These are phyloP conservation scores for Saururus chinensis DNA, from an alignment of 164 flowering plant species.

Conservation along the genomic window DNA sequence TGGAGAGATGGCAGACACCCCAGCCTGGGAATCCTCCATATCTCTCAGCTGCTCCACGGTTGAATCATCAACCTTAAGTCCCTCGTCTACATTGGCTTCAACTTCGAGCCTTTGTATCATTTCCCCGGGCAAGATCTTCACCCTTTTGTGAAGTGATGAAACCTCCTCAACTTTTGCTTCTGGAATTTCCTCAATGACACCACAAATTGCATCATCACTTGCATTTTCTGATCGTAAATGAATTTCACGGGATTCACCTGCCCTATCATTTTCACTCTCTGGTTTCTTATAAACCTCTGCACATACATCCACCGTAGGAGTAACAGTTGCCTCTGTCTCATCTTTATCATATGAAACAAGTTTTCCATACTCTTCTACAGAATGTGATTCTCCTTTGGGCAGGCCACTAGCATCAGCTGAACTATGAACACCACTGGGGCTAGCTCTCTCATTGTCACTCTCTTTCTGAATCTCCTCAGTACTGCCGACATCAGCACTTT, in stretches of 20 bases:
- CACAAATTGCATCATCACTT: neutral
- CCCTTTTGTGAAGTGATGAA: too few species aligned
- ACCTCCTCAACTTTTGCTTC: neutral
- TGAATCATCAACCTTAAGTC: neutral
- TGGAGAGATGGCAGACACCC: neutral
- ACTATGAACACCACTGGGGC: neutral
- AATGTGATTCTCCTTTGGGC: neutral
- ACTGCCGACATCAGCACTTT: neutral
- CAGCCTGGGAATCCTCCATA: neutral
- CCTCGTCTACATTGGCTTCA: neutral
- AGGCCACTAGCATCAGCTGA: neutral
- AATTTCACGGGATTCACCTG: neutral
- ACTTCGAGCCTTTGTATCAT: too few species aligned
- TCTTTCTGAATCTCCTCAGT: neutral
- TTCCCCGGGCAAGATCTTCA: too few species aligned
- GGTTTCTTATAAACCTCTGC: neutral
- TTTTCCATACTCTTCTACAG: neutral
- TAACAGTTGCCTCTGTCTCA: neutral
- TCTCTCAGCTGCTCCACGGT: neutral
- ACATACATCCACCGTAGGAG: neutral
- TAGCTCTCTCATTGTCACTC: constrained; percentile 1
- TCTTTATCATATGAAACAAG: neutral
- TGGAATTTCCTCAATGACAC: neutral
- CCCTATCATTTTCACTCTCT: neutral
- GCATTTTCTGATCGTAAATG: neutral